phyloP scores from a whole-genome alignment of 192 early-diverging fungal species.

The Coemansia sp. region DNA sequence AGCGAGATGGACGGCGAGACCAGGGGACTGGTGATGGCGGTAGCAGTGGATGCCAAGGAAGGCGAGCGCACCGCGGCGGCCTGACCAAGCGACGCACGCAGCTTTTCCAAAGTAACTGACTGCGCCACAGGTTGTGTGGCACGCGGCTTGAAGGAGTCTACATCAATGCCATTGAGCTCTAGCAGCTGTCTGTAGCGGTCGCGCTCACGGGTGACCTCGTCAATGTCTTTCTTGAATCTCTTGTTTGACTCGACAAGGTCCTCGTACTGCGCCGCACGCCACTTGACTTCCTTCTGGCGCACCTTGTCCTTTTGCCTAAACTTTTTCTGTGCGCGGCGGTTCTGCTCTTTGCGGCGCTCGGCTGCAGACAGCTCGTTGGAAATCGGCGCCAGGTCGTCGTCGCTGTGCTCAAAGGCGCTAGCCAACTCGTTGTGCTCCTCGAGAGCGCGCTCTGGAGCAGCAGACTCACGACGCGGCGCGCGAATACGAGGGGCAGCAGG shows the following conservation, averaged over 20 bases:
- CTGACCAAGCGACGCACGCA: background rate
- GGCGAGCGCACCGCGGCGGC: background rate
- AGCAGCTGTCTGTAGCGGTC: constrained; percentile 43
- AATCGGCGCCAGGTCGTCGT: constrained; percentile 17
- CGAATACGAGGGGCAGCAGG: background rate
- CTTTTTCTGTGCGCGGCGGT: constrained; percentile 53
- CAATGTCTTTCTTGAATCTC: constrained; percentile 50
- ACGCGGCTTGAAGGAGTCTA: too few relatives aligned
- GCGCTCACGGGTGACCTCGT: constrained; percentile 30
- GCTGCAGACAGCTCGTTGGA: constrained; percentile 27
- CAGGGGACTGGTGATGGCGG: constrained; percentile 15
- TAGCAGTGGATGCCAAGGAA: constrained; percentile 1
- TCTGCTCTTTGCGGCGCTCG: constrained; percentile 51
- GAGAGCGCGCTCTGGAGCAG: background rate
- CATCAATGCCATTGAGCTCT: constrained; percentile 30
- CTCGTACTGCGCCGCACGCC: constrained; percentile 52
- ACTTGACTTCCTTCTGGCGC: constrained; percentile 52
- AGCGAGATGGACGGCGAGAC: constrained; percentile 3
- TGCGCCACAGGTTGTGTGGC: background rate
- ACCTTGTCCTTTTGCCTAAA: constrained; percentile 54
- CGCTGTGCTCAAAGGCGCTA: constrained; percentile 8
- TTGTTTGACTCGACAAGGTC: constrained; percentile 41
- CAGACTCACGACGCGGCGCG: background rate
- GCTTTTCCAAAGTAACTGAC: background rate
- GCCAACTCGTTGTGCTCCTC: constrained; percentile 13